A percentile compares a stretch with the other conserved stretches of the same genome.
These are phyloP conservation scores for Leucosporidium yakuticum DNA, from an alignment of 768 basidiomycete genomes.

Conservation along the genomic window DNA sequence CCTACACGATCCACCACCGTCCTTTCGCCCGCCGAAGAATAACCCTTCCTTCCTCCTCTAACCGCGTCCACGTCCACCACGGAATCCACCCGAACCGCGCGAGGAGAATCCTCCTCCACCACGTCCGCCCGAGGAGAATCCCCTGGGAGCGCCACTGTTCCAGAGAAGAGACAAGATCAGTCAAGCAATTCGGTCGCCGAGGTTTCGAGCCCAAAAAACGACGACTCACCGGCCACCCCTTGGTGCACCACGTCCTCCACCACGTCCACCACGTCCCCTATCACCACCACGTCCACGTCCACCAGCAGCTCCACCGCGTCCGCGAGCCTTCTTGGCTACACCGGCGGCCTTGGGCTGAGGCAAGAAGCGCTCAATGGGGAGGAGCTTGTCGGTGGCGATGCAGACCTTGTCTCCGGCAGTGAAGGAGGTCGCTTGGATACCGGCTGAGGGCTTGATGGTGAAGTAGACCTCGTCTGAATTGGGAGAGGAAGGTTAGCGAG, in stretches of 20 bases:
- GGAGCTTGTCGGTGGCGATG: constrained; percentile 91
- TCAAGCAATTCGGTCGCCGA: not conserved
- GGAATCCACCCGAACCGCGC: constrained; percentile 7
- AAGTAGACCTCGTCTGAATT: constrained; percentile 72
- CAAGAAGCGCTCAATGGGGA: constrained; percentile 92
- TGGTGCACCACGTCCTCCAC: constrained; percentile 43
- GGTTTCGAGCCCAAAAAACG: not conserved
- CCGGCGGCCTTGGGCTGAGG: constrained; percentile 74
- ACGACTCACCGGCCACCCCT: constrained; percentile 3
- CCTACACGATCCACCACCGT: too few species aligned
- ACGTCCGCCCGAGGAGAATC: constrained; percentile 3
- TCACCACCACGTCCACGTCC: constrained; percentile 44
- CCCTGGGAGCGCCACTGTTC: not conserved
- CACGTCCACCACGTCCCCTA: constrained; percentile 19
- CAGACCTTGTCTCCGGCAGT: constrained; percentile 97
- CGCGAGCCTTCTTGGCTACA: constrained; percentile 32
- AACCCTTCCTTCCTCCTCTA: not conserved
- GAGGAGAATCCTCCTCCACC: constrained; percentile 8
- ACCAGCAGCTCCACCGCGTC: constrained; percentile 46
- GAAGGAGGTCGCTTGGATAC: constrained; percentile 91
- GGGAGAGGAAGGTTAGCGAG: not conserved
- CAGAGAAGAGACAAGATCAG: not conserved
- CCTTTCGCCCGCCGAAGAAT: too few species aligned
- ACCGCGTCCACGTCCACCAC: constrained; percentile 5
- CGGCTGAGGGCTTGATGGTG: constrained; percentile 92